These are phyloP conservation scores for Fraxinus americana DNA, from an alignment of 257 asterid species.

Conservation along the genomic window DNA sequence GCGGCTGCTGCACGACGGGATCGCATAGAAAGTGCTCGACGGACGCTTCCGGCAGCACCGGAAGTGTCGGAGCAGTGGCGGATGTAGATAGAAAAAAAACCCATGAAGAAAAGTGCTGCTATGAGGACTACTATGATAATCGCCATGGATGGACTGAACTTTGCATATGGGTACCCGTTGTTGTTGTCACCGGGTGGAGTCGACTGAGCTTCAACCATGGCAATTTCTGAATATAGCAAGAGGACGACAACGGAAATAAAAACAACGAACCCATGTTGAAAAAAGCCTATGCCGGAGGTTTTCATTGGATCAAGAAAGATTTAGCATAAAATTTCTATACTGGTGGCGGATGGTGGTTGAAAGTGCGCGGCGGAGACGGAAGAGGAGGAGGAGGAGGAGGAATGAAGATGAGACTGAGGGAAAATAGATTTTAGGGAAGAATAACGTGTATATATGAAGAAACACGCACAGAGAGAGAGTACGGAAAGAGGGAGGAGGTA, in stretches of 20 bases:
- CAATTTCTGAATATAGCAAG: background rate
- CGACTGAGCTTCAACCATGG: constrained; percentile 35
- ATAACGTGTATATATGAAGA: background rate
- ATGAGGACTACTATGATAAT: constrained; percentile 48
- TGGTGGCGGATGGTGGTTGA: background rate
- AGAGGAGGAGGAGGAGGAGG: background rate
- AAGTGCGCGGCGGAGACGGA: background rate
- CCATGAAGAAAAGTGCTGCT: constrained; percentile 54
- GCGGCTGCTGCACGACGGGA: constrained; percentile 30
- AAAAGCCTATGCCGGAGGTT: background rate
- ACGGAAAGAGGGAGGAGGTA: background rate
- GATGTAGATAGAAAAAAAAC: constrained; percentile 53
- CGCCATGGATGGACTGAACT: constrained; percentile 51
- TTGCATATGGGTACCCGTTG: constrained; percentile 21
- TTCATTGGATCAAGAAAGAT: constrained; percentile 5
- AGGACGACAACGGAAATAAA: background rate
- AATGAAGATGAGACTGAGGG: background rate
- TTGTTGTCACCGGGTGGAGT: background rate
- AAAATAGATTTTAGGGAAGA: background rate
- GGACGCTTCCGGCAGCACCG: constrained; percentile 9
- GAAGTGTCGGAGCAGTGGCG: constrained; percentile 44
- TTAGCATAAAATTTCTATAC: background rate
- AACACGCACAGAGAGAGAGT: background rate
- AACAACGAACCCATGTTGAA: background rate
- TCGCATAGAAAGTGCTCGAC: constrained; percentile 31